These are phyloP conservation scores for Kodamaea leandrae DNA, from an alignment of 805 yeast species.

Conservation along the genomic window DNA sequence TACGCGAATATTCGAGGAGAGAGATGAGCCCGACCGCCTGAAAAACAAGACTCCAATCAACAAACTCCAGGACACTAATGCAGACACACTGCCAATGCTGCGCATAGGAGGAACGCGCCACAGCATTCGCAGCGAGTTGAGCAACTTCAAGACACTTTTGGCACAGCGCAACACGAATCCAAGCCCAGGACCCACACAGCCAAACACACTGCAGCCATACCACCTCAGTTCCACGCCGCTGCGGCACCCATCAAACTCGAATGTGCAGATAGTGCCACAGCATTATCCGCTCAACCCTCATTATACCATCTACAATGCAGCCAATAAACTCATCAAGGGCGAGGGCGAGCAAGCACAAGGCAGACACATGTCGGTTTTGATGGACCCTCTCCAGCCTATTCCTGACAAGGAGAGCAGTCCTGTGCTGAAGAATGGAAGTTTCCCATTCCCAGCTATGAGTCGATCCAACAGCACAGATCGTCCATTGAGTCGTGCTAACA, in stretches of 20 bases:
- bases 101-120: slow-evolving; percentile 5
- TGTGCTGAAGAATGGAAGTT: slow-evolving; percentile 13
- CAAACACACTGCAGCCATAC: slow-evolving; percentile 6
- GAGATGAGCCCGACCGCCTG: slow-evolving; percentile 20
- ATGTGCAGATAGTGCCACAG: slow-evolving; percentile 31
- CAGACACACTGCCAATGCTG: slow-evolving; percentile 17
- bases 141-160: slow-evolving; percentile 10
- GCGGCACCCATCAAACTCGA: slow-evolving; percentile 17
- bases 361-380: slow-evolving; percentile 41
- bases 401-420: slow-evolving; percentile 22
- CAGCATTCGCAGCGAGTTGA: slow-evolving; percentile 9
- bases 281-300: slow-evolving; percentile 36
- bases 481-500: background rate
- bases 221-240: slow-evolving; percentile 12
- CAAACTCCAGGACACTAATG: slow-evolving; percentile 8
- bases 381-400: slow-evolving; percentile 36
- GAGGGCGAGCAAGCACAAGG: slow-evolving; percentile 6
- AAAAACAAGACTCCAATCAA: slow-evolving; percentile 27
- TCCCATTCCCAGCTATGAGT: slow-evolving; percentile 18
- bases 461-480: slow-evolving; percentile 5
- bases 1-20: slow-evolving; percentile 10
- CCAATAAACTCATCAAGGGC: slow-evolving; percentile 8
- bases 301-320: slow-evolving; percentile 27
- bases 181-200: background rate
- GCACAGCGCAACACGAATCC: slow-evolving; percentile 9